These are phyloP conservation scores for Artemisia annua DNA, from an alignment of 129 eudicot species.

Conservation along the genomic window DNA sequence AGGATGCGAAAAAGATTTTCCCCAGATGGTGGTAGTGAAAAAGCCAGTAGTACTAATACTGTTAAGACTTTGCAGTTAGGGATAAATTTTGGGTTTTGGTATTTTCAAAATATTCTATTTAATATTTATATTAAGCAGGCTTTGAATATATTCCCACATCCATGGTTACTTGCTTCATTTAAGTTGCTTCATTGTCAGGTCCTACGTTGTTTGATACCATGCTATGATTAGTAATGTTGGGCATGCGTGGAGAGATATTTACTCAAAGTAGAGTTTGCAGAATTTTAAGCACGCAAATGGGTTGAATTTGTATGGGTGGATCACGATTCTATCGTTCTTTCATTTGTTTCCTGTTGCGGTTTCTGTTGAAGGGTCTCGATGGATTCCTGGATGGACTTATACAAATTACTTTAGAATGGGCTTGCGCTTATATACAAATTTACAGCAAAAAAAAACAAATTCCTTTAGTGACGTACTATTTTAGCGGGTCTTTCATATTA, in stretches of 20 bases:
- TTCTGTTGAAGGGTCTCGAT: conserved; percentile 89
- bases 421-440: too few relatives aligned
- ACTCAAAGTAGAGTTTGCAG: conserved; percentile 83
- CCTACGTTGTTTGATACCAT: conserved; percentile 89
- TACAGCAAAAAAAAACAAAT: too few relatives aligned
- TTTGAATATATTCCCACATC: conserved; percentile 77
- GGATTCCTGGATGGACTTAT: conserved; percentile 62
- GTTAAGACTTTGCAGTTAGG: conserved; percentile 69
- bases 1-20: conserved; percentile 44
- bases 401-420: too few relatives aligned
- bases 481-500: too few relatives aligned
- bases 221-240: conserved; percentile 97
- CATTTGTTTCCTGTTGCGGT: conserved; percentile 89
- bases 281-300: conserved; percentile 89
- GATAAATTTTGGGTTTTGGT: conserved; percentile 82
- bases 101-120: conserved; percentile 86
- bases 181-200: conserved; percentile 79
- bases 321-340: conserved; percentile 66
- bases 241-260: conserved; percentile 76
- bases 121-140: conserved; percentile 81
- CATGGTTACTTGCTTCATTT: conserved; percentile 89
- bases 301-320: conserved; percentile 87
- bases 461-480: too few relatives aligned
- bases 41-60: conserved; percentile 22
- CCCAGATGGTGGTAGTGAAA: conserved; percentile 57